Evolutionary conservation across 805 yeast species (phyloP).

Genomic region (Tetrapisispora fleetii): DNA sequence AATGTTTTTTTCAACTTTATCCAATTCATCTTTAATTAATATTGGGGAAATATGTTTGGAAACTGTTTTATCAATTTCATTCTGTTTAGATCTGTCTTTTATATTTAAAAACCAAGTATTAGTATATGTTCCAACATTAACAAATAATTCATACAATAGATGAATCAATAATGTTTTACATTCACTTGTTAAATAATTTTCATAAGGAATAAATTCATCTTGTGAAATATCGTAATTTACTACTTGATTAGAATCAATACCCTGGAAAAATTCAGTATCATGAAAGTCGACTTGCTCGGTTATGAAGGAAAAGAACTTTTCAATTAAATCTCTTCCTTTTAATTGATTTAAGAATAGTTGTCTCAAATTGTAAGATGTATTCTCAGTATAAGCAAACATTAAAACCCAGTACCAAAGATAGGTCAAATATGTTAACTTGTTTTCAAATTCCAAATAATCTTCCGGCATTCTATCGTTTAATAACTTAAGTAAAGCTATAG

Average conservation of each 20-base stretch:
- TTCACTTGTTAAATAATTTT: conserved; percentile 21
- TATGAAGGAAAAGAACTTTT: conserved; percentile 41
- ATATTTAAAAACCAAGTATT: conserved; percentile 58
- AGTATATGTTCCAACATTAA: conserved; percentile 25
- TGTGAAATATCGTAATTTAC: conserved; percentile 13
- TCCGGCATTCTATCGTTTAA: conserved; percentile 24
- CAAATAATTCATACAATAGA: conserved; percentile 19
- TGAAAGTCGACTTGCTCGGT: conserved; percentile 42
- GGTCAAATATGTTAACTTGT: conserved; percentile 28
- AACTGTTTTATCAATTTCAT: conserved; percentile 53
- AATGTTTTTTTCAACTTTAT: conserved; percentile 38
- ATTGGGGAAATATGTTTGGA: conserved; percentile 52
- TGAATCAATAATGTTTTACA: conserved; percentile 22
- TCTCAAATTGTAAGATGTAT: conserved; percentile 55
- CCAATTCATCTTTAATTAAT: conserved; percentile 48
- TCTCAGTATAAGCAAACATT: conserved; percentile 49
- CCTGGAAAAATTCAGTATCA: conserved; percentile 19
- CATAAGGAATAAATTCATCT: conserved; percentile 16
- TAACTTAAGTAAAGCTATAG: conserved; percentile 30
- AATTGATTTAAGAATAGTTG: conserved; percentile 51
- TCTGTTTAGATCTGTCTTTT: conserved; percentile 55
- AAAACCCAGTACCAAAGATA: conserved; percentile 65
- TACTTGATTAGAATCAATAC: conserved; percentile 17
- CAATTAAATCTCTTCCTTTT: conserved; percentile 38
- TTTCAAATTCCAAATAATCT: conserved; percentile 34